These are phyloP conservation scores for Apiospora arundinis DNA, from an alignment of 2,329 filamentous ascomycete genomes.

Conservation along the genomic window DNA sequence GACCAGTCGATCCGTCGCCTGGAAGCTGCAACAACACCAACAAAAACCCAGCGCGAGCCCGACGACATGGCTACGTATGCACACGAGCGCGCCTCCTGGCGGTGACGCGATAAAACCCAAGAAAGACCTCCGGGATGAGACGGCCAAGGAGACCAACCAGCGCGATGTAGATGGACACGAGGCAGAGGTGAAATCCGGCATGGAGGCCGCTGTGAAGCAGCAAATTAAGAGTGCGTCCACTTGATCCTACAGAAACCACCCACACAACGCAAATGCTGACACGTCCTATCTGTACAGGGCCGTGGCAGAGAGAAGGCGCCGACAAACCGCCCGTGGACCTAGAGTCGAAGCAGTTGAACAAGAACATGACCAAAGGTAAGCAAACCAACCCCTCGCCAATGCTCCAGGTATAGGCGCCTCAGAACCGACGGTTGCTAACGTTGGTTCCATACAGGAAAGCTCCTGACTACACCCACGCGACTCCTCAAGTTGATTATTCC, in stretches of 20 bases:
- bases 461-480: slow-evolving; percentile 73
- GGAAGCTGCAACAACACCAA: not conserved
- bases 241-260: not conserved
- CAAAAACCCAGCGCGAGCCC: not conserved
- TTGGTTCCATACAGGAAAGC: slow-evolving; percentile 59
- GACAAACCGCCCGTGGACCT: slow-evolving; percentile 62
- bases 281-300: slow-evolving; percentile 39
- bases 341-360: slow-evolving; percentile 47
- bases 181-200: slow-evolving; percentile 38
- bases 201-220: slow-evolving; percentile 53
- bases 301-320: slow-evolving; percentile 68
- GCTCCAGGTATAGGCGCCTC: not conserved
- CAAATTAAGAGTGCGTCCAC: slow-evolving; percentile 51
- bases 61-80: slow-evolving; percentile 28
- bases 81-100: not conserved
- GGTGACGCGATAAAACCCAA: slow-evolving; percentile 25
- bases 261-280: not conserved
- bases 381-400: not conserved
- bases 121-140: slow-evolving; percentile 31
- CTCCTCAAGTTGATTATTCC: slow-evolving; percentile 76
- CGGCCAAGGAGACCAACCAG: slow-evolving; percentile 35
- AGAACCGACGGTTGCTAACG: not conserved
- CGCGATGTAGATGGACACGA: slow-evolving; percentile 38
- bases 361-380: slow-evolving; percentile 69
- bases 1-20: not conserved